These are phyloP conservation scores for Golubevia sp. DNA, from an alignment of 1,284 basidiomycete species.

Conservation along the genomic window DNA sequence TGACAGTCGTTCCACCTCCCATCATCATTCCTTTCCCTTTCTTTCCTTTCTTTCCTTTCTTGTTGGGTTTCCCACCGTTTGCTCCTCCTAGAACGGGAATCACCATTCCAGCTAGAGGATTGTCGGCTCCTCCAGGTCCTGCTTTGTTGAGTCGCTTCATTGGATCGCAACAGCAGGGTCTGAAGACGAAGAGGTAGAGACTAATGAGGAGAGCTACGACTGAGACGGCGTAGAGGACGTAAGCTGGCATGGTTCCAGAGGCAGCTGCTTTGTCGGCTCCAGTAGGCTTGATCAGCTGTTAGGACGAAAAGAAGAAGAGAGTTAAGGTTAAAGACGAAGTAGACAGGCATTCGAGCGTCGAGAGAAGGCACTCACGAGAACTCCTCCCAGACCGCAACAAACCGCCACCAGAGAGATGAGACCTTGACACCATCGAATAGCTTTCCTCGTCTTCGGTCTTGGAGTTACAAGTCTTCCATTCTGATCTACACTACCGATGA, in stretches of 20 bases:
- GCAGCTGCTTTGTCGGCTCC: conserved; percentile 10
- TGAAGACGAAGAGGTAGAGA: conserved; percentile 20
- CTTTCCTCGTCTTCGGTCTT: conserved; percentile 17
- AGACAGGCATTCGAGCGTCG: not conserved
- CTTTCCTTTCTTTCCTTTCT: conserved; percentile 16
- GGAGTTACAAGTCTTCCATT: conserved; percentile 24
- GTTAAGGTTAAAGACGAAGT: not conserved
- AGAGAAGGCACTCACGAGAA: conserved; percentile 6
- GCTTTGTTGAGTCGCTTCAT: conserved; percentile 14
- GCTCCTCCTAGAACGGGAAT: conserved; percentile 29
- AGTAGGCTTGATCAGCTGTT: conserved; percentile 24
- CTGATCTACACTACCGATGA: conserved; percentile 23
- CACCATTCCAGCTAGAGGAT: conserved; percentile 21
- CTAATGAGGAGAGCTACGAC: conserved; percentile 19
- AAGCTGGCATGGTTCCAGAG: conserved; percentile 20
- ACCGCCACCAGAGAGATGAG: conserved; percentile 24
- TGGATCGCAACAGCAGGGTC: conserved; percentile 26
- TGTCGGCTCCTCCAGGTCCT: conserved; percentile 4
- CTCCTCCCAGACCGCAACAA: conserved; percentile 28
- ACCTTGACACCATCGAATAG: conserved; percentile 22
- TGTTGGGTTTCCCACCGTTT: conserved; percentile 12
- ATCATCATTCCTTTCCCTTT: not conserved
- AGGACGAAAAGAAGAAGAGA: not conserved
- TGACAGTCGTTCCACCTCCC: conserved; percentile 24
- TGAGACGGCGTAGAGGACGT: conserved; percentile 28